Conservation (phyloP, 768 basidiomycete genomes). For the Agrocybe pediades region DNA sequence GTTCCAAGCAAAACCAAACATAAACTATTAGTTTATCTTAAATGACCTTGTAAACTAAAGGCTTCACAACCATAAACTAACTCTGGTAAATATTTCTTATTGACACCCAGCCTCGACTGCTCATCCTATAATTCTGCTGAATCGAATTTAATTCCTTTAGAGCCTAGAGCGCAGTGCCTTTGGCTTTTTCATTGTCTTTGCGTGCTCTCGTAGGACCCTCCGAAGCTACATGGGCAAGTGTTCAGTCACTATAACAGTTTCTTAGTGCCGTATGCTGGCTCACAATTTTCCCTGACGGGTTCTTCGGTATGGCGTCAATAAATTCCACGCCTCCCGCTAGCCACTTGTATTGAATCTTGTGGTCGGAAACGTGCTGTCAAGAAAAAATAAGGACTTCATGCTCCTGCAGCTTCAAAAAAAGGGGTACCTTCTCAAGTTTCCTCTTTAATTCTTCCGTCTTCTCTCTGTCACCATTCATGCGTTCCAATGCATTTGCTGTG, state of each 20-base stretch:
- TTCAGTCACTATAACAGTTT: not conserved
- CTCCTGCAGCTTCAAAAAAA: not conserved
- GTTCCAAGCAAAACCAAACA: not conserved
- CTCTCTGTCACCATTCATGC: conserved; percentile 30
- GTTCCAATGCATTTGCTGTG: conserved; percentile 37
- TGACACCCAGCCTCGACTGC: no score
- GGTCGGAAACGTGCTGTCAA: conserved; percentile 58
- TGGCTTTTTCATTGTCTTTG: conserved; percentile 26
- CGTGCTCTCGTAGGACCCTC: conserved; percentile 54
- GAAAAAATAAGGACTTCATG: not conserved
- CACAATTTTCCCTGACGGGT: conserved; percentile 70
- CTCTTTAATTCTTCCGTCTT: conserved; percentile 42
- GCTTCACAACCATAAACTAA: no score
- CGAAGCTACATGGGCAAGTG: conserved; percentile 35
- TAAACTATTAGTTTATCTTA: not conserved
- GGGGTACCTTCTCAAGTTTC: conserved; percentile 55
- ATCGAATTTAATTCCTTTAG: no score
- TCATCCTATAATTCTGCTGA: no score
- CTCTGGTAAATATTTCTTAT: no score
- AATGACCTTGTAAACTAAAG: no score
- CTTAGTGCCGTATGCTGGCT: conserved; percentile 17
- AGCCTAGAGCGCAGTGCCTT: conserved; percentile 15
- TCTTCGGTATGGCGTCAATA: conserved; percentile 65
- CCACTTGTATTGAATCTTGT: conserved; percentile 62
- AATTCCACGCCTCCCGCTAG: conserved; percentile 65